Base-by-base conservation (phyloP, 129 eudicot genomes). In the Chrysanthemum lavandulifolium region DNA sequence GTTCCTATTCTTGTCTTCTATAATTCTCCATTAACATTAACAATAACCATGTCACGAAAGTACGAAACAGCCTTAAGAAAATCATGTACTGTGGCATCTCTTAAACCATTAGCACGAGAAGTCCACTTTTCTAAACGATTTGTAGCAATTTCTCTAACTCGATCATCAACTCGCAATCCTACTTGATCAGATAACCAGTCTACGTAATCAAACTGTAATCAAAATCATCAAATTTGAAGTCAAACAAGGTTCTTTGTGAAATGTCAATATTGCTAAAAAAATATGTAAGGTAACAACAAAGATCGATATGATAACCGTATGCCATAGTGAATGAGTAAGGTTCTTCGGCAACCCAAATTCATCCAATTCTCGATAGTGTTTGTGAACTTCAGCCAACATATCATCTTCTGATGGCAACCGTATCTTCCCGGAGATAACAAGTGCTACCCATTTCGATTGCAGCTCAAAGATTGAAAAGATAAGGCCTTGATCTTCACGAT, bases 371-470 rank as follows among this genome's bases (percentile, higher is more conserved):
- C 21, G 74, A 73, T 80, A 85, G 58, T 75, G 71, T 51, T 61
- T 61, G 21, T 71, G 45, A 27, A 77, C 77, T 57, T 85, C 83
- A 7, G 72, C 78, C 65, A 85, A 65, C 95, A 88, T 88, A 58
- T 79, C 75, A 0, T 83, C 80, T 74, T 78, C 16, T 1, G 85
- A 80, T 18, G 95, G 90, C 56, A 88, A 66, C 6, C 16, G 2
- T 54, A 79, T 51, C 74, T 83, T 88, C 27, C 86, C 72, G 0
- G 88, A 85, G 54, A 88, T 62, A 2, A 72, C 83, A 6, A 29
- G 66, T 15, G 95, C 84, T 11, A 85, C 59, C 90, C 95, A 88
- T 78, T 73, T 85, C 2, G 86, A 55, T 83, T 88, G 95, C 21
- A 85, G 56, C 75, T 88, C 88, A 75, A 88, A 7, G 82, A 61